Evolutionary conservation across 2,329 filamentous ascomycete species (phyloP).

Genomic region (Ceratocystis eucalypticola): DNA sequence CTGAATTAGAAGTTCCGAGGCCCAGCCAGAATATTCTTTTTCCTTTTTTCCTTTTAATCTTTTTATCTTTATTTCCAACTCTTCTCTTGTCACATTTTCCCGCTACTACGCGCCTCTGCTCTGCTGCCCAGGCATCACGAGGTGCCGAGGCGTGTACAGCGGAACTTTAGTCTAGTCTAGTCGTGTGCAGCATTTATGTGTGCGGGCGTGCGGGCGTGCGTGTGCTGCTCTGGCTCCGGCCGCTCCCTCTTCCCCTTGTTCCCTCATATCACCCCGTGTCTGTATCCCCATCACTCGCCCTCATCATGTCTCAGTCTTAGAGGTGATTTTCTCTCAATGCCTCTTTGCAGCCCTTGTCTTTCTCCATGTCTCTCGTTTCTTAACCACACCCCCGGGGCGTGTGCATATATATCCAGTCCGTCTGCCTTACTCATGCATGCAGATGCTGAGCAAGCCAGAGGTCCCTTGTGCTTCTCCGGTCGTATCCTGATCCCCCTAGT

Average conservation of each 20-base stretch:
- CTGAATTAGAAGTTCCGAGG: too few relatives aligned
- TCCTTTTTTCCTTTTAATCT: neutral
- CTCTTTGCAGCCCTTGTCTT: neutral
- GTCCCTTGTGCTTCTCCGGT: neutral
- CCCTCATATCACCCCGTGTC: neutral
- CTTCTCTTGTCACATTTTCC: neutral
- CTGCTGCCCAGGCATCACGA: neutral
- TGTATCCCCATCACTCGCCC: neutral
- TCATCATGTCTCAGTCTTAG: neutral
- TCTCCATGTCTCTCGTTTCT: constrained; percentile 3
- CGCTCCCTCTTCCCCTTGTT: neutral
- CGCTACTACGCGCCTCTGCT: neutral
- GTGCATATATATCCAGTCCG: neutral
- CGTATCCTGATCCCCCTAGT: neutral
- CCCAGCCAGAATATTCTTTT: neutral
- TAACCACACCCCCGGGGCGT: neutral
- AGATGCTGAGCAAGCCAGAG: neutral
- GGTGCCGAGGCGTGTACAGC: neutral
- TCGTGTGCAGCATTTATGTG: neutral
- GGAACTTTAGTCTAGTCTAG: neutral
- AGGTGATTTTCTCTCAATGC: neutral
- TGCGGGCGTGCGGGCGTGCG: too few relatives aligned
- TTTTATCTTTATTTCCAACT: too few relatives aligned
- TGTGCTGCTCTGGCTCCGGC: neutral
- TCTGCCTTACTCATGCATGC: too few relatives aligned